A percentile compares a stretch with the other conserved stretches of the same genome.
These are phyloP conservation scores for Talaromyces rugulosus DNA, from an alignment of 2,329 filamentous ascomycete genomes.

Conservation along the genomic window DNA sequence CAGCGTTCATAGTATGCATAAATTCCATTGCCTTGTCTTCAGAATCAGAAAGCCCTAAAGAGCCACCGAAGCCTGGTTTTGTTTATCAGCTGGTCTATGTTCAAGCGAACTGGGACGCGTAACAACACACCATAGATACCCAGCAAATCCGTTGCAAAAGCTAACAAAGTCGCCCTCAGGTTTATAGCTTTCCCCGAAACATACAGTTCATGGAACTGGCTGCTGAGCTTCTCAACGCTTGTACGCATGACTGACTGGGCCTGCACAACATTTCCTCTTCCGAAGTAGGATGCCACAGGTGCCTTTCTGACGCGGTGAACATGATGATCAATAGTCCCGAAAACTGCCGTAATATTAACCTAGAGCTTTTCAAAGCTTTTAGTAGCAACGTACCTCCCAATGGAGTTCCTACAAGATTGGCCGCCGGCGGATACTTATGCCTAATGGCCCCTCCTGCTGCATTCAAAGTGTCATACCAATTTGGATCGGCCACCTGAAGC, in stretches of 20 bases:
- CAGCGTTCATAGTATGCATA: not conserved
- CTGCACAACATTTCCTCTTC: not conserved
- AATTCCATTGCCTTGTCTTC: not conserved
- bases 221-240: constrained; percentile 22
- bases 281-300: constrained; percentile 1
- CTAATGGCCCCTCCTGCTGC: constrained; percentile 16
- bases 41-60: not conserved
- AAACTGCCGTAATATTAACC: not conserved
- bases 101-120: too few relatives aligned
- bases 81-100: too few relatives aligned
- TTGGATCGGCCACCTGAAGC: constrained; percentile 18
- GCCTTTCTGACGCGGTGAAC: not conserved
- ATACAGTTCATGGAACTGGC: not conserved
- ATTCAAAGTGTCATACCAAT: constrained; percentile 33
- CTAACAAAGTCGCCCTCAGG: constrained; percentile 10
- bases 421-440: constrained; percentile 19
- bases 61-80: not conserved
- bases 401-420: constrained; percentile 16
- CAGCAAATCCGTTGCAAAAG: constrained; percentile 22
- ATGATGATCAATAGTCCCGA: not conserved
- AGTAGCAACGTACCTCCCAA: not conserved
- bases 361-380: not conserved
- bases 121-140: not conserved
- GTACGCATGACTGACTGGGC: constrained; percentile 15
- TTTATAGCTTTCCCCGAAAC: constrained; percentile 5